Percentiles rank a stretch among this genome's conserved stretches.
Conservation (phyloP, 2,329 filamentous ascomycete genomes). For the Penicillium sclerotiorum region DNA sequence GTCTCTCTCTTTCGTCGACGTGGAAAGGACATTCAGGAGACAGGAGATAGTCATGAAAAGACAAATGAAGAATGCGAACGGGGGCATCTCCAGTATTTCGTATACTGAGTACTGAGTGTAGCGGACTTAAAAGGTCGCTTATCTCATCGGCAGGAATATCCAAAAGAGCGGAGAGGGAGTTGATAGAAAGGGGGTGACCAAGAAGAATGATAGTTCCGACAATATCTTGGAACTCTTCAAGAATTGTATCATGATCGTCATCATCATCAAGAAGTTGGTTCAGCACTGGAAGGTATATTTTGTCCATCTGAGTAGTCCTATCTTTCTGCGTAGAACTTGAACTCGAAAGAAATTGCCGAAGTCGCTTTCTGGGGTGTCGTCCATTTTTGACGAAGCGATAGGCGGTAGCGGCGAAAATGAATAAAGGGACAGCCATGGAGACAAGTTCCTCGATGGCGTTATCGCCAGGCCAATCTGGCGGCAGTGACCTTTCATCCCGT, state of each 20-base stretch:
- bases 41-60: constrained; percentile 14
- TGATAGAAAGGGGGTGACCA: constrained; percentile 9
- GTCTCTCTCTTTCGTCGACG: background rate
- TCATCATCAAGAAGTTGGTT: constrained; percentile 18
- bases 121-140: background rate
- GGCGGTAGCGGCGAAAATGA: constrained; percentile 21
- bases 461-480: constrained; percentile 15
- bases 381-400: constrained; percentile 16
- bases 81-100: background rate
- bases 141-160: background rate
- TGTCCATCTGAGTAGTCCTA: constrained; percentile 27
- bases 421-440: constrained; percentile 14
- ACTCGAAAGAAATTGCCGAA: too few species aligned
- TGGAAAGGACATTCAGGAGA: constrained; percentile 1
- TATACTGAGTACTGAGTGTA: constrained; percentile 10
- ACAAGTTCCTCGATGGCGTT: constrained; percentile 7
- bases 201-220: constrained; percentile 11
- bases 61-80: constrained; percentile 8
- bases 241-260: constrained; percentile 11
- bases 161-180: background rate
- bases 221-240: constrained; percentile 8
- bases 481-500: constrained; percentile 9
- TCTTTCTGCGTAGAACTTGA: too few species aligned
- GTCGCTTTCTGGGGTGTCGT: constrained; percentile 14
- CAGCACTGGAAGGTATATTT: constrained; percentile 30